Conservation (phyloP, 805 yeast species). For the Candida fluviatilis region DNA sequence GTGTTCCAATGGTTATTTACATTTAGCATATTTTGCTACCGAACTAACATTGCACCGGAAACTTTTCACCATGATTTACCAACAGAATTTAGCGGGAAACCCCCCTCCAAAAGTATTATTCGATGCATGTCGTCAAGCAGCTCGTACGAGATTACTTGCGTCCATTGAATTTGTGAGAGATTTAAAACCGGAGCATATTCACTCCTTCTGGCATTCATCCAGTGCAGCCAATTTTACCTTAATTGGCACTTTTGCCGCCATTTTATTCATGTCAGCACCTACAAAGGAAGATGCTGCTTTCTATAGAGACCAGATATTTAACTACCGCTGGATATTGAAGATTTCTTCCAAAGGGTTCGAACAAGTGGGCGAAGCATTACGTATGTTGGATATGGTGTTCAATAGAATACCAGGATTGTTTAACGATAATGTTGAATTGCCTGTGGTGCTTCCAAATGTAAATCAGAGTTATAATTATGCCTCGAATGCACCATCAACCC, state of each 20-base stretch:
- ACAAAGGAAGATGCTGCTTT: slow-evolving; percentile 57
- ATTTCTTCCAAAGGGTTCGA: slow-evolving; percentile 73
- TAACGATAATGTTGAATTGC: slow-evolving; percentile 33
- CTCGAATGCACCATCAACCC: no score
- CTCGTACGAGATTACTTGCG: slow-evolving; percentile 74
- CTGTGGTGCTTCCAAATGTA: slow-evolving; percentile 33
- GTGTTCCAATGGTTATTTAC: slow-evolving; percentile 74
- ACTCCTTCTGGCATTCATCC: slow-evolving; percentile 86
- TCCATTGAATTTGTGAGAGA: slow-evolving; percentile 76
- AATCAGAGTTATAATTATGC: neutral
- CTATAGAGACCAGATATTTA: slow-evolving; percentile 65
- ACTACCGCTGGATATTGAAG: slow-evolving; percentile 72
- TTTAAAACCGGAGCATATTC: slow-evolving; percentile 76
- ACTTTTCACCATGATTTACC: slow-evolving; percentile 53
- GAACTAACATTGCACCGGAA: slow-evolving; percentile 83
- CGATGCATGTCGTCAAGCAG: slow-evolving; percentile 77
- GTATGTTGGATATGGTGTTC: slow-evolving; percentile 65
- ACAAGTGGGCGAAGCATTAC: slow-evolving; percentile 72
- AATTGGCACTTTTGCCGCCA: slow-evolving; percentile 84
- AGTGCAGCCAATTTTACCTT: slow-evolving; percentile 74
- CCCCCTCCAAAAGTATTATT: slow-evolving; percentile 34
- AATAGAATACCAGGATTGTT: slow-evolving; percentile 71
- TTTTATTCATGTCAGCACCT: slow-evolving; percentile 66
- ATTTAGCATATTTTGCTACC: slow-evolving; percentile 82
- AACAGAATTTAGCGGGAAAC: slow-evolving; percentile 28